Percentiles rank a stretch among this genome's conserved stretches.
phyloP scores from a whole-genome alignment of 768 basidiomycete genomes.

The Hericium coralloides region DNA sequence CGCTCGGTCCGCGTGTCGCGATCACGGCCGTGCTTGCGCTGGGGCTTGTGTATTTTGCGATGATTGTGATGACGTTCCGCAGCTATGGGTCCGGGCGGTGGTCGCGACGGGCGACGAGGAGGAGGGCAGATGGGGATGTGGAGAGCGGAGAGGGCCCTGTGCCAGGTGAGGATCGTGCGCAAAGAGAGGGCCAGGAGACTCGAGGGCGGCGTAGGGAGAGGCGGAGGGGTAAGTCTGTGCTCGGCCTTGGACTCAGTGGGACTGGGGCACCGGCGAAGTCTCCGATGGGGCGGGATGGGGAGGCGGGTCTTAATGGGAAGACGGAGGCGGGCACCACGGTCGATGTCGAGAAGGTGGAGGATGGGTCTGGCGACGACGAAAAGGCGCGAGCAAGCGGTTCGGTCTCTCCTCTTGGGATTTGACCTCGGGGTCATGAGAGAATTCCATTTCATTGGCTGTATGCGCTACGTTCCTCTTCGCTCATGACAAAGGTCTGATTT shows the following conservation, averaged over 20 bases:
- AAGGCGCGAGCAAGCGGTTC: background rate
- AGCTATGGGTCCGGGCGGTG: slow-evolving; percentile 36
- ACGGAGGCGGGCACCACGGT: background rate
- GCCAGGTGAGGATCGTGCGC: background rate
- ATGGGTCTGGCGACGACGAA: background rate
- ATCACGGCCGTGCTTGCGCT: slow-evolving; percentile 46
- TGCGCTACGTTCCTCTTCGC: no score
- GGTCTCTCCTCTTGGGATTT: background rate
- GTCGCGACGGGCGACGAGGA: background rate
- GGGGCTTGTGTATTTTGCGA: slow-evolving; percentile 50
- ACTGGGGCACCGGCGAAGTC: background rate
- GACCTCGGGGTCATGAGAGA: background rate
- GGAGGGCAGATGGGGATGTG: background rate
- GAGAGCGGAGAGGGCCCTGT: background rate
- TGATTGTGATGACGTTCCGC: slow-evolving; percentile 56
- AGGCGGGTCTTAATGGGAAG: background rate
- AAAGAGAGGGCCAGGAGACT: background rate
- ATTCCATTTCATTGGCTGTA: no score
- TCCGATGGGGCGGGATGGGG: background rate
- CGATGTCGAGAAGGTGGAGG: background rate
- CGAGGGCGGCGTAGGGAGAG: background rate
- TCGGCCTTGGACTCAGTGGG: background rate
- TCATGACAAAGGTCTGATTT: no score
- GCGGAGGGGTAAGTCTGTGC: background rate
- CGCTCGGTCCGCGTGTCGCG: slow-evolving; percentile 43